A percentile compares a stretch with the other conserved stretches of the same genome.
These are phyloP conservation scores for Phytophthora foliorum DNA, from an alignment of 352 stramenopile genomes.

Conservation along the genomic window DNA sequence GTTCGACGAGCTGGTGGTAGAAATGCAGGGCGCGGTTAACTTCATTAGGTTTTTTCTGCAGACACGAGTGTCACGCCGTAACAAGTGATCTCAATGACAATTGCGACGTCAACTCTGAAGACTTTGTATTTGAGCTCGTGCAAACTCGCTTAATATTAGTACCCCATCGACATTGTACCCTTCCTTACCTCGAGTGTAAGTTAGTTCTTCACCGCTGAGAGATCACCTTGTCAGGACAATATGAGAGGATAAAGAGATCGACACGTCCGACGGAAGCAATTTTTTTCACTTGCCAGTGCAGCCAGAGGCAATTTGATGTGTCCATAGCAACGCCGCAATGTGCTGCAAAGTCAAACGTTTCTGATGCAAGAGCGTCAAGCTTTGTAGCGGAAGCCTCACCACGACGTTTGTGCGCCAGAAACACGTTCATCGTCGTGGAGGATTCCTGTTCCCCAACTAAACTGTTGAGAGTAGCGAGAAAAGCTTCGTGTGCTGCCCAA, in stretches of 20 bases:
- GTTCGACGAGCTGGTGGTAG: conserved; percentile 33
- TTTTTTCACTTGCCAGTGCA: conserved; percentile 24
- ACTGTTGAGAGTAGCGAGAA: conserved; percentile 49
- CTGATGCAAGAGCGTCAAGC: conserved; percentile 40
- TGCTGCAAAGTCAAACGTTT: conserved; percentile 2
- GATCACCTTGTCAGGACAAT: background rate
- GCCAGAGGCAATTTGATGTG: conserved; percentile 34
- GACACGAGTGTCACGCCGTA: conserved; percentile 10
- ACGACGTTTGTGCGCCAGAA: conserved; percentile 70
- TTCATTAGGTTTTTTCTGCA: conserved; percentile 46
- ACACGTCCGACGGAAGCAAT: conserved; percentile 18
- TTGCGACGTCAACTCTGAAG: background rate
- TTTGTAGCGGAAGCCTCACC: conserved; percentile 33
- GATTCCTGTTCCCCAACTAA: conserved; percentile 1
- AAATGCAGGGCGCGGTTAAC: conserved; percentile 36
- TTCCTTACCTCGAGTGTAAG: no score
- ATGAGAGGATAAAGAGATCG: conserved; percentile 12
- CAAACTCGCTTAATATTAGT: no score
- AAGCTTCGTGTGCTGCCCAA: conserved; percentile 56
- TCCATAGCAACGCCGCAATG: background rate
- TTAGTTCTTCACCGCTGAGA: background rate
- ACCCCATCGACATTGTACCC: no score
- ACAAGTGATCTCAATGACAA: conserved; percentile 4
- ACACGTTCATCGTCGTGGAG: conserved; percentile 16
- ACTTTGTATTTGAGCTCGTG: no score